Percentiles rank a stretch among this genome's conserved stretches.
These are phyloP conservation scores for Eucalyptus erythrocorys DNA, from an alignment of 345 rosid genomes.

Conservation along the genomic window DNA sequence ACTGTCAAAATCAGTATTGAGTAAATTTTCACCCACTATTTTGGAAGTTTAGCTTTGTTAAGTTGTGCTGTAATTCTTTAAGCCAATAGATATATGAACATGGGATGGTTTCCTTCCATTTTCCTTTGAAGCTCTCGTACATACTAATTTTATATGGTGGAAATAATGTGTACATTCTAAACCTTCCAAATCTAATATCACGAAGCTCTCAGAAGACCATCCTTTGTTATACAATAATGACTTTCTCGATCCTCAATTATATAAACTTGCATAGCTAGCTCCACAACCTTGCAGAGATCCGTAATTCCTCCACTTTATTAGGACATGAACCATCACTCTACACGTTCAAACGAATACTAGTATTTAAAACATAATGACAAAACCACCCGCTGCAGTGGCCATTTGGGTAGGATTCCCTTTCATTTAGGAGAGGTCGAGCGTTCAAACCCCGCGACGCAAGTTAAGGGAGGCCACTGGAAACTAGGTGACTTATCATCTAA, in stretches of 20 bases:
- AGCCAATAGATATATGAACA: neutral
- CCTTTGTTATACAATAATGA: neutral
- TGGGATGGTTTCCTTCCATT: neutral
- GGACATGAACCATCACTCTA: neutral
- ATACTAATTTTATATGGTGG: neutral
- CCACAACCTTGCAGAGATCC: neutral
- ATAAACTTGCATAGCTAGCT: neutral
- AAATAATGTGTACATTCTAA: neutral
- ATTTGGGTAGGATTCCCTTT: no score
- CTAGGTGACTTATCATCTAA: no score
- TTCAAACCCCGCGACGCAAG: no score
- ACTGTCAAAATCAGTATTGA: neutral
- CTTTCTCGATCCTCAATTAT: neutral
- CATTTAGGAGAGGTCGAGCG: no score
- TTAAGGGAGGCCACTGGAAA: no score
- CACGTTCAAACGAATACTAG: neutral
- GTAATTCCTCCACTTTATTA: neutral
- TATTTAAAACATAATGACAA: neutral
- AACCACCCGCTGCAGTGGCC: no score
- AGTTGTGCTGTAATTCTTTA: neutral
- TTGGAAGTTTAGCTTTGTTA: neutral
- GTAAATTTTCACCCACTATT: neutral
- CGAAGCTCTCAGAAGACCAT: neutral
- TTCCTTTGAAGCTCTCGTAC: neutral
- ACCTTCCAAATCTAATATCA: neutral